Conservation (phyloP, 1,284 basidiomycete genomes). For the Marasmius tenuissimus region DNA sequence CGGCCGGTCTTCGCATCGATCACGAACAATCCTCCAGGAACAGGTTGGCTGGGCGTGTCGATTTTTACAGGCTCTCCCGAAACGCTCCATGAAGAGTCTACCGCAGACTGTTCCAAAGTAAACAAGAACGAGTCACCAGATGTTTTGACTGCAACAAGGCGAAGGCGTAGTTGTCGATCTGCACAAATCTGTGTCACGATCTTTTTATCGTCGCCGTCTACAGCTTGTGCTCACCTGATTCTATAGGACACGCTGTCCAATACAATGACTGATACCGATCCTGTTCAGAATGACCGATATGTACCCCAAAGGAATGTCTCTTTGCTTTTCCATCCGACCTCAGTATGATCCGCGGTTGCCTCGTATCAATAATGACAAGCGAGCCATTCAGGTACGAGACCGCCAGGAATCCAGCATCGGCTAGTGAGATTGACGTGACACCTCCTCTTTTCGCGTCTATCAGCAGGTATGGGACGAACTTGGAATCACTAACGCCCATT, state of each 20-base stretch:
- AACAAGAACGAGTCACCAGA: constrained; percentile 65
- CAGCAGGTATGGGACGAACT: constrained; percentile 64
- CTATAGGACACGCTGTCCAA: constrained; percentile 65
- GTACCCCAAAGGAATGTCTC: constrained; percentile 30
- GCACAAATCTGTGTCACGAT: neutral
- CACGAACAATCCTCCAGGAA: constrained; percentile 57
- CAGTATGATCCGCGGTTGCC: constrained; percentile 66
- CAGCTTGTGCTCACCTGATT: constrained; percentile 39
- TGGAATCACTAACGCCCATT: constrained; percentile 33
- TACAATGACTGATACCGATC: constrained; percentile 54
- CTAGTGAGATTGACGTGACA: constrained; percentile 57
- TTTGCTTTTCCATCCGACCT: constrained; percentile 26
- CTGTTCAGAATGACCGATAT: constrained; percentile 26
- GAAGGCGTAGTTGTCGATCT: neutral
- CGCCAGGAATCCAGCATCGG: constrained; percentile 70
- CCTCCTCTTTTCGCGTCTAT: constrained; percentile 51
- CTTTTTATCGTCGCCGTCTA: too few relatives aligned
- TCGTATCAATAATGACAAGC: constrained; percentile 68
- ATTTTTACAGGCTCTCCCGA: constrained; percentile 31
- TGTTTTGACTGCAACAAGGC: constrained; percentile 55
- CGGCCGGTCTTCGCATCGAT: constrained; percentile 61
- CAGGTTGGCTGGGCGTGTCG: constrained; percentile 52
- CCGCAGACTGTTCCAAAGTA: constrained; percentile 43
- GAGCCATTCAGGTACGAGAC: constrained; percentile 62
- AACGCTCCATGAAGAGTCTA: constrained; percentile 48